phyloP scores from a whole-genome alignment of 352 stramenopile genomes.

The Pythium insidiosum region DNA sequence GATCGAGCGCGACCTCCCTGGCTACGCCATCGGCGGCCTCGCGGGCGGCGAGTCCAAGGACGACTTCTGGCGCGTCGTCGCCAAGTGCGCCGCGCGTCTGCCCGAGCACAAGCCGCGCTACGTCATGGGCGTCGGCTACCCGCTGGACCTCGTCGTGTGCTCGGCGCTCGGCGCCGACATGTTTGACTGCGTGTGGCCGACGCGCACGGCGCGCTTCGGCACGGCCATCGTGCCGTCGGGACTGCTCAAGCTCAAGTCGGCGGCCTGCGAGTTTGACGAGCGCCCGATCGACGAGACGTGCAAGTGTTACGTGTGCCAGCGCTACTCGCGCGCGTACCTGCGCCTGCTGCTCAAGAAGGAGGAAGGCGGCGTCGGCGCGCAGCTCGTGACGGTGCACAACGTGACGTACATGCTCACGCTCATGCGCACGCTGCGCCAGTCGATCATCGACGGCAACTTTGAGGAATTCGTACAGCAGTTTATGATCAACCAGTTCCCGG shows the following conservation, averaged over 20 bases:
- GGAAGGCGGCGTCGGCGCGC: constrained; percentile 50
- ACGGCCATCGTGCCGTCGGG: constrained; percentile 84
- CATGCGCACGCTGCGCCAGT: constrained; percentile 59
- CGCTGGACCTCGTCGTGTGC: constrained; percentile 96
- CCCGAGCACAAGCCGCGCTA: constrained; percentile 94
- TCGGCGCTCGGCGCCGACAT: constrained; percentile 96
- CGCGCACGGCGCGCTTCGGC: constrained; percentile 93
- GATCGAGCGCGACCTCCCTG: constrained; percentile 72
- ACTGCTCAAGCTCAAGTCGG: constrained; percentile 60
- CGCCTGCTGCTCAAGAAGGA: constrained; percentile 67
- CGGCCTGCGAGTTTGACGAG: constrained; percentile 44
- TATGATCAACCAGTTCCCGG: constrained; percentile 65
- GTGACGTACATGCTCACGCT: constrained; percentile 80
- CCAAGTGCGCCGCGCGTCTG: constrained; percentile 60
- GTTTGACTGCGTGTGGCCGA: constrained; percentile 98
- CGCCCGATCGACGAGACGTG: constrained; percentile 63
- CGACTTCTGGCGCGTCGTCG: constrained; percentile 94
- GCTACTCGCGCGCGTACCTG: constrained; percentile 67
- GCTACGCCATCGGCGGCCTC: constrained; percentile 95
- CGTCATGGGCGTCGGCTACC: constrained; percentile 98
- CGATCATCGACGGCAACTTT: constrained; percentile 67
- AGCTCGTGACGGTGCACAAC: constrained; percentile 80
- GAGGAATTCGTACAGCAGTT: constrained; percentile 70
- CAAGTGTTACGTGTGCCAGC: constrained; percentile 62
- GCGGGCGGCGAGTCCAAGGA: constrained; percentile 91